Conservation (phyloP, 257 asterid species). For the Solanum lignicaule region DNA sequence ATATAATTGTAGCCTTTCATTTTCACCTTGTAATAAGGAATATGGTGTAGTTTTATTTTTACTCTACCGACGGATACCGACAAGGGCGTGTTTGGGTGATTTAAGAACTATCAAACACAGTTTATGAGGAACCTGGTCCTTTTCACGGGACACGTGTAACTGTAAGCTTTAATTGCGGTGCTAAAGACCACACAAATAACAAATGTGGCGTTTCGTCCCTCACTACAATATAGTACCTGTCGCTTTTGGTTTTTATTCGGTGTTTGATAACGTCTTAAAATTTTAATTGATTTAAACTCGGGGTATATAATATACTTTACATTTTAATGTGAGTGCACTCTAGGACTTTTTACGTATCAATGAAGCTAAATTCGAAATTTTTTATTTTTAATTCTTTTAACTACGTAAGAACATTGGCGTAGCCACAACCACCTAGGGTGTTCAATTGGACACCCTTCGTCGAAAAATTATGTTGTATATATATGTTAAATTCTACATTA, state of each 20-base stretch:
- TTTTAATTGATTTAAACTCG: not conserved
- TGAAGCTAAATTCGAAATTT: fast-evolving
- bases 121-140: conserved; percentile 4
- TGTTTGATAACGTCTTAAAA: fast-evolving
- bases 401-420: not conserved
- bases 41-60: not conserved
- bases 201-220: not conserved
- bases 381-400: no score
- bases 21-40: not conserved
- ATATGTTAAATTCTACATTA: no score
- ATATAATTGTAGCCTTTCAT: not conserved
- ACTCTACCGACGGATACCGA: conserved; percentile 25
- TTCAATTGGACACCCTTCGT: no score
- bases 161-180: not conserved
- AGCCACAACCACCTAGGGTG: no score
- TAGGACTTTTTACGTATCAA: no score
- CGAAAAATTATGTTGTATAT: no score
- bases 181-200: not conserved
- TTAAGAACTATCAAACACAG: not conserved
- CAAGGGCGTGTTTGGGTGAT: conserved; percentile 8
- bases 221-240: not conserved
- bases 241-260: not conserved
- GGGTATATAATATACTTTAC: not conserved
- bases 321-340: not conserved
- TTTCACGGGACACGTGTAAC: conserved; percentile 12